These are phyloP conservation scores for Pseudogymnoascus sp. DNA, from an alignment of 2,329 filamentous ascomycete genomes.

Conservation along the genomic window DNA sequence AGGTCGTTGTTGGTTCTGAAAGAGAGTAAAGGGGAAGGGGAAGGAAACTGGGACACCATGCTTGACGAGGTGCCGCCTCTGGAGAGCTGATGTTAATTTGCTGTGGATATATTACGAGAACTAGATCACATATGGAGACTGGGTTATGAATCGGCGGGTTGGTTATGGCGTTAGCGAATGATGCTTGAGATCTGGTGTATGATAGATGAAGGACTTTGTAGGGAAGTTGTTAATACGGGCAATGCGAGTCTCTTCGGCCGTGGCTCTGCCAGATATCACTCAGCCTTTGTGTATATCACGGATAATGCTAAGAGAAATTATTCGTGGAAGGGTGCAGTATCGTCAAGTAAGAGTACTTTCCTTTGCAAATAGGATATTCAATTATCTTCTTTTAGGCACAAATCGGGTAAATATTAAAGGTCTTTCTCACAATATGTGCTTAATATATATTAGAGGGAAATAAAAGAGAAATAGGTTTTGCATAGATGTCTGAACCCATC, in stretches of 20 bases:
- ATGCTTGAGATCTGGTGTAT: not conserved
- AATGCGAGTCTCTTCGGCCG: not conserved
- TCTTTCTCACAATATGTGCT: not conserved
- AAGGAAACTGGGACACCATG: conserved; percentile 29
- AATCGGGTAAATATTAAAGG: not conserved
- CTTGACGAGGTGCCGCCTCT: conserved; percentile 23
- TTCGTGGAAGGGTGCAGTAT: not conserved
- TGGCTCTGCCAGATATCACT: too few relatives aligned
- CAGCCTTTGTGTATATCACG: too few relatives aligned
- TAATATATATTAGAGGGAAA: not conserved
- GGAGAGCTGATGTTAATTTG: conserved; percentile 9
- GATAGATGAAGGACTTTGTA: not conserved
- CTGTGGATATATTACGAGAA: not conserved
- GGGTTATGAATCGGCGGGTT: not conserved
- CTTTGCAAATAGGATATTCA: not conserved
- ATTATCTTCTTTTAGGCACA: not conserved
- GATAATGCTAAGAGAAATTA: not conserved
- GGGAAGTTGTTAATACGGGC: not conserved
- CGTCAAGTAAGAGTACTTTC: not conserved
- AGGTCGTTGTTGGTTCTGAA: conserved; percentile 45
- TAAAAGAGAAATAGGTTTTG: not conserved
- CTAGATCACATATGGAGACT: not conserved
- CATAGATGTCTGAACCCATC: not conserved
- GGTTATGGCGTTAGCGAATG: not conserved
- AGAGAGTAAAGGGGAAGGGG: conserved; percentile 25